phyloP scores from a whole-genome alignment of 1,284 basidiomycete species.

The Ustilago esculenta region DNA sequence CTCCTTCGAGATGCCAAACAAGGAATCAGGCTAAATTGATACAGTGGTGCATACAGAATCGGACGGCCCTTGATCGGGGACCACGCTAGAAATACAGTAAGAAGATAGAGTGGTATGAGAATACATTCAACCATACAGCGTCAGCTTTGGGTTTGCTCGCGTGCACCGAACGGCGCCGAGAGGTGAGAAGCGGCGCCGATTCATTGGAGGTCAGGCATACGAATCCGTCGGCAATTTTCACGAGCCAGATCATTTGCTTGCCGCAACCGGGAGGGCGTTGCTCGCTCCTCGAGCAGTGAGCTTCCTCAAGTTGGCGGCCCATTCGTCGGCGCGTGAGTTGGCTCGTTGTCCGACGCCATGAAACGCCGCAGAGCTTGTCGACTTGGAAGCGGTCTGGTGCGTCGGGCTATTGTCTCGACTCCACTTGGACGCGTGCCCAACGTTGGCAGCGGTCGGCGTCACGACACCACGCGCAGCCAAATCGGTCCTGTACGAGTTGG shows the following conservation, averaged over 20 bases:
- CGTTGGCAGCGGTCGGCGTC: background rate
- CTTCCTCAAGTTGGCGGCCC: constrained; percentile 30
- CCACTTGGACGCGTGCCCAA: constrained; percentile 14
- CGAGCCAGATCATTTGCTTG: constrained; percentile 4
- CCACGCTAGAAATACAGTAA: too few species aligned
- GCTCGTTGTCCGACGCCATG: constrained; percentile 20
- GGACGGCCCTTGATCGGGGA: too few species aligned
- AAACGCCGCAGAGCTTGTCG: background rate
- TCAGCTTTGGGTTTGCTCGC: too few species aligned
- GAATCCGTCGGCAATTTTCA: too few species aligned
- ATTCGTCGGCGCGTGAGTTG: constrained; percentile 41
- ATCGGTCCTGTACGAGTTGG: constrained; percentile 35
- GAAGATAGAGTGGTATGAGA: too few species aligned
- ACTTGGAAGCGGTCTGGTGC: background rate
- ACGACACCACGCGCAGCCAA: background rate
- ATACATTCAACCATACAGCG: too few species aligned
- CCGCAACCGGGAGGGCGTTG: background rate
- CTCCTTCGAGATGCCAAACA: too few species aligned
- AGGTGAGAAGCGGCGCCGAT: too few species aligned
- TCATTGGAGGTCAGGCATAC: too few species aligned
- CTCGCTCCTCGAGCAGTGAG: constrained; percentile 7
- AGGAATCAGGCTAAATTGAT: too few species aligned
- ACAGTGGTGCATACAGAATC: too few species aligned
- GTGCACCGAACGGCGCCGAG: too few species aligned
- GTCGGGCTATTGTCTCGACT: constrained; percentile 25